Evolutionary conservation across 2,329 filamentous ascomycete species (phyloP).

Genomic region (Westerdykella sp.): DNA sequence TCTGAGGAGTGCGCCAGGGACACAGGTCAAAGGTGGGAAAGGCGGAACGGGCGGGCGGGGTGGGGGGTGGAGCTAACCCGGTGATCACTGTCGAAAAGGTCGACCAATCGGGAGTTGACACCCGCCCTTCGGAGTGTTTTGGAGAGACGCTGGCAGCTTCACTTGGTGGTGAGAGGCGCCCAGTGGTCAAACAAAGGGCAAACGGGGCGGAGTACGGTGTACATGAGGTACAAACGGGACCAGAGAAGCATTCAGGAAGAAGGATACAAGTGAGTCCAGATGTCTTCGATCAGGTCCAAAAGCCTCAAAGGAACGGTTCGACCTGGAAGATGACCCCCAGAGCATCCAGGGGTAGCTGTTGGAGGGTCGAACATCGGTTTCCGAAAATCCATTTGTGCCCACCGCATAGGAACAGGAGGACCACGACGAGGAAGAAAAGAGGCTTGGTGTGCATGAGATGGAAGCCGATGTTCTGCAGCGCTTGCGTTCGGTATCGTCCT

Average conservation of each 20-base stretch:
- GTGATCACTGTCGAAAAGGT: background rate
- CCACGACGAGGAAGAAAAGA: background rate
- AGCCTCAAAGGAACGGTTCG: too few relatives aligned
- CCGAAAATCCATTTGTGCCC: background rate
- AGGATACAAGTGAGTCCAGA: too few relatives aligned
- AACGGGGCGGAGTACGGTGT: too few relatives aligned
- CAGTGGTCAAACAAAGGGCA: too few relatives aligned
- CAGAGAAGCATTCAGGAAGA: too few relatives aligned
- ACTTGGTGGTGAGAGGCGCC: too few relatives aligned
- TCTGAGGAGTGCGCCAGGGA: conserved; percentile 7
- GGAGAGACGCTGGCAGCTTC: too few relatives aligned
- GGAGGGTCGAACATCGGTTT: background rate
- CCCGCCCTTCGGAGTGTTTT: too few relatives aligned
- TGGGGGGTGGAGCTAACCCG: conserved; percentile 1
- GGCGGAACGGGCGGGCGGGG: conserved; percentile 2
- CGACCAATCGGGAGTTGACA: conserved; percentile 23
- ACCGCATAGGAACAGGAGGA: conserved; percentile 1
- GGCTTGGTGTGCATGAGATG: conserved; percentile 1
- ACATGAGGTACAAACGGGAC: too few relatives aligned
- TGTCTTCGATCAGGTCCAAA: too few relatives aligned
- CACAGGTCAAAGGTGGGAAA: too few relatives aligned
- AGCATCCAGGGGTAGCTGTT: background rate
- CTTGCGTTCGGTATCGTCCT: conserved; percentile 1
- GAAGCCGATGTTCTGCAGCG: conserved; percentile 1
- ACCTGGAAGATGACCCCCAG: too few relatives aligned